Evolutionary conservation across 129 eudicot species (phyloP), one percentile per base, ranked within the genome.

Genomic region (Flaveria bidentis): DNA sequence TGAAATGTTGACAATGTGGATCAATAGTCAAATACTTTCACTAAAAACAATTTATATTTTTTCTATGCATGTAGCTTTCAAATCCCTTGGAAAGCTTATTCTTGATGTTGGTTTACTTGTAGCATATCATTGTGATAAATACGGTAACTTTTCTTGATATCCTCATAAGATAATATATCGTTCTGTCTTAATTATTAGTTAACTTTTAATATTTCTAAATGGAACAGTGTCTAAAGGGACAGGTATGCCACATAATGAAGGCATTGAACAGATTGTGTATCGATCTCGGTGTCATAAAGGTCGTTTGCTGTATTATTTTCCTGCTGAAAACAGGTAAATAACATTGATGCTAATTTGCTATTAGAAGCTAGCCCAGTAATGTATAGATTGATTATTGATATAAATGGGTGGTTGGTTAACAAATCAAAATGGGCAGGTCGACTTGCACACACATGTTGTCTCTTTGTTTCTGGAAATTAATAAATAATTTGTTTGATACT

Each of bases 271-370:
- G 74, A 87, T 82, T 66, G 91, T 94, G 74, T 73, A 67, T 72
- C 90, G 84, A 47, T 94, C 98, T 26, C 91, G 98, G 56, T 94
- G 98, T 85, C 97, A 91, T 81, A 94, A 94, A 88, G 98, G 98
- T 72, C 96, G 98, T 68, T 84, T 94, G 68, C 85, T 94, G 44
- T 89, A 94, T 82, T 94, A 94, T 81, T 94, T 94, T 80, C 98
- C 96, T 66, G 81, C 93, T 17, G 69, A 82, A 69, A 73, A 76
- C 42, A 74, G 97, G 98, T 90, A 76, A 36, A 39, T 25, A 30
- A 26, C 67, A 20, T 63, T 26, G n/a, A 66, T 17, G 12, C 26
- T 23, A 23, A 23, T 23, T 1, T 23, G 26, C 73, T 64, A 17
- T 50, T 23, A 70, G 22, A 63, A 62, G 66, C 13, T 68, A 22